Base-by-base conservation (phyloP, 2,329 filamentous ascomycete species). In the Fusarium floridanum region DNA sequence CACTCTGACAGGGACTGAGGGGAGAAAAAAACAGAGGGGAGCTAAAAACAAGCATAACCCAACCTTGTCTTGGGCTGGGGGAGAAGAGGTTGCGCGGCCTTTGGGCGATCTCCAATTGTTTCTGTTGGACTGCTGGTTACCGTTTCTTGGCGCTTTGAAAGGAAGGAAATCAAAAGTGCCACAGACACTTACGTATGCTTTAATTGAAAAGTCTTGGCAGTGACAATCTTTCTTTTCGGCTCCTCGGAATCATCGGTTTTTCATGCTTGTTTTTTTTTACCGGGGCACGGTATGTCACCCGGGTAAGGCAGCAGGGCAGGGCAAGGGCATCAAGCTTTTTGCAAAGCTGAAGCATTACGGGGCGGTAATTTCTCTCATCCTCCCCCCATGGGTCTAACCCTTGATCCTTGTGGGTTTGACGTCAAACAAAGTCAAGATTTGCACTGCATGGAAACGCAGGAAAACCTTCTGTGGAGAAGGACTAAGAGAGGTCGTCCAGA, bases 31-130 rank as follows among this genome's bases (percentile, higher is more conserved):
- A 29, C 39, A 50, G 53, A 56, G 43, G 22, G 36, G 22, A 37
- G 45, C 61, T 63, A 64, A 56, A 64, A 66, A 61, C 69, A 72
- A 72, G 61, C 70, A 72, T 72, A 72, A 66, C 29, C 12, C 8
- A 48, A 66, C 61, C 37, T 41, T 45, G 27, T 24, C 57, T 29
- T 20, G 53, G 48, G 61, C 36, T 39, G 67, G 68, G 71, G 63
- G 50, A 37, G 61, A 12, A 22, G 24, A 9, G 55, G 57, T 43
- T 74, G 72, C 72, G 72, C 6, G 72, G 72, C 72, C 72, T 55
- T 14, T 34, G 29, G 37, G 4, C 48, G 48, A 53, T 53, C 48
- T n/a, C 48, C 27, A 29, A 53, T 48, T 48, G 43, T 27, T 22
- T 48, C 20, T 48, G 41, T 45, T 45, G 41, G 20, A 24, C 22